These are phyloP conservation scores for Lizonia empirigonia DNA, from an alignment of 2,329 filamentous ascomycete species.

Conservation along the genomic window DNA sequence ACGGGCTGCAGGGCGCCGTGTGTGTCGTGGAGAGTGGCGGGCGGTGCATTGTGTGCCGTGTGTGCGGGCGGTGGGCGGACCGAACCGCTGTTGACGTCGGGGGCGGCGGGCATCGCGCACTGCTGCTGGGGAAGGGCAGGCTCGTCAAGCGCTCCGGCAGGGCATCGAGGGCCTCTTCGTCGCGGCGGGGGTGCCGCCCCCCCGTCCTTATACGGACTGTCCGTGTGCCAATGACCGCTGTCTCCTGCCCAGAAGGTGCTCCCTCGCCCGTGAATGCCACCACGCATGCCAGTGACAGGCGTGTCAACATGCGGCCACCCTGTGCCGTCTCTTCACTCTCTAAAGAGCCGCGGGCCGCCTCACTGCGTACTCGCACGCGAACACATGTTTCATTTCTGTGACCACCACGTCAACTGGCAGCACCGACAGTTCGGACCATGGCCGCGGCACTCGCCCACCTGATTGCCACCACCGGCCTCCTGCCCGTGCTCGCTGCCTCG, in stretches of 20 bases:
- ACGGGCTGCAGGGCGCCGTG: conserved; percentile 32
- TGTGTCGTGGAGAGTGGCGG: neutral
- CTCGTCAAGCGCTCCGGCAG: too few species aligned
- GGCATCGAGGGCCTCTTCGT: too few species aligned
- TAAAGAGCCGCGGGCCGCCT: neutral
- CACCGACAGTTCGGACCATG: conserved; percentile 6
- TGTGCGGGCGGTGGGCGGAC: neutral
- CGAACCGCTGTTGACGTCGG: conserved; percentile 1
- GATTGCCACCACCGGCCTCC: conserved; percentile 13
- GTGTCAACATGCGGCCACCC: neutral
- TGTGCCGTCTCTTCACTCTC: neutral
- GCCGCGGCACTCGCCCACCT: conserved; percentile 6
- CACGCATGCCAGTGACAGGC: neutral
- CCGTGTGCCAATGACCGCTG: too few species aligned
- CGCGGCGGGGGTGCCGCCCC: too few species aligned
- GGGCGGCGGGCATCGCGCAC: conserved; percentile 18
- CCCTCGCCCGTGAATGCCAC: too few species aligned
- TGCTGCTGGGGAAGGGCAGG: neutral
- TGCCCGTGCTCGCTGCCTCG: conserved; percentile 17
- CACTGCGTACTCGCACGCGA: neutral
- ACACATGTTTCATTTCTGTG: conserved; percentile 15
- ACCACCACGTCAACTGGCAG: neutral
- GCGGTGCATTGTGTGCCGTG: neutral
- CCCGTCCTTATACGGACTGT: too few species aligned
- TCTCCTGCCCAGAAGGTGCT: too few species aligned